These are phyloP conservation scores for Penicillium soppii DNA, from an alignment of 495 filamentous ascomycete genomes.

Conservation along the genomic window DNA sequence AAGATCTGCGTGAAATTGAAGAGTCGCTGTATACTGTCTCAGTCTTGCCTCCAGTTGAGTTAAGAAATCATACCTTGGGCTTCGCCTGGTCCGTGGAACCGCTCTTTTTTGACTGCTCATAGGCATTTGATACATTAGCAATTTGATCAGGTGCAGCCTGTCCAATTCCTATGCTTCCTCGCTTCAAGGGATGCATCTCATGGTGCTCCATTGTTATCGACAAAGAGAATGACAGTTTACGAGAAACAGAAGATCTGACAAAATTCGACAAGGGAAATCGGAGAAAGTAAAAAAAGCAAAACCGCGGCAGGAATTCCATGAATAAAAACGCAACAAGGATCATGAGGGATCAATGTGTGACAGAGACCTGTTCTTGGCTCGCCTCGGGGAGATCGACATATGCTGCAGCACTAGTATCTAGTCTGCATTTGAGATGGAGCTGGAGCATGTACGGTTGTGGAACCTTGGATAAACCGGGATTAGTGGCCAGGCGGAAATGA, in stretches of 20 bases:
- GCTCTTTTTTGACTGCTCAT: not conserved
- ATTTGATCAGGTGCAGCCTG: not conserved
- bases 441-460: not conserved
- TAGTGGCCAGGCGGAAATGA: not conserved
- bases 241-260: not conserved
- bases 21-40: constrained; percentile 9
- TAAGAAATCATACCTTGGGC: constrained; percentile 1
- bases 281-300: constrained; percentile 5
- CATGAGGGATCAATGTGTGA: not conserved
- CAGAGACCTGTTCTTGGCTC: not conserved
- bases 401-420: not conserved
- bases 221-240: not conserved
- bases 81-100: not conserved
- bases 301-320: not conserved
- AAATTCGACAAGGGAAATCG: not conserved
- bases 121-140: not conserved
- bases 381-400: not conserved
- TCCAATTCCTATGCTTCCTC: not conserved
- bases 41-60: not conserved
- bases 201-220: not conserved
- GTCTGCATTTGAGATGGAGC: not conserved
- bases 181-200: not conserved
- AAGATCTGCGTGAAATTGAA: constrained; percentile 23
- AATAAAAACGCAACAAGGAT: not conserved
- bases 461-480: not conserved